These are phyloP conservation scores for Thalia dealbata DNA, from an alignment of 176 grass and related monocot species.

Conservation along the genomic window DNA sequence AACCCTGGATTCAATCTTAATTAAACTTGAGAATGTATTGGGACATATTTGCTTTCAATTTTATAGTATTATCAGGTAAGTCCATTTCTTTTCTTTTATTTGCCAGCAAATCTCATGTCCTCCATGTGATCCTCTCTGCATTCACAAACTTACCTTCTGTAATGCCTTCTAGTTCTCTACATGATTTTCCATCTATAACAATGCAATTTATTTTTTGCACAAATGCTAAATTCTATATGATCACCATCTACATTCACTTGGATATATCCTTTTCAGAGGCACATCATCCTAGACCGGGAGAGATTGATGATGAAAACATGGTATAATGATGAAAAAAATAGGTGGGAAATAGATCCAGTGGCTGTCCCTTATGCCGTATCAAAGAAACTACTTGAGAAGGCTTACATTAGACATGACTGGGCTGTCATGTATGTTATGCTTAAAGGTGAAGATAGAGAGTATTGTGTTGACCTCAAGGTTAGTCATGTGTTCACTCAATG, in stretches of 20 bases:
- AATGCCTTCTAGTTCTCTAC: not conserved
- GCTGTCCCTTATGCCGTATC: constrained; percentile 29
- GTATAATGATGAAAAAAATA: constrained; percentile 33
- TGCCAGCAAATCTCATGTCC: too few species aligned
- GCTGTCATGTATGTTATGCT: constrained; percentile 27
- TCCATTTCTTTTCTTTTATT: too few species aligned
- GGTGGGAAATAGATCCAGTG: constrained; percentile 34
- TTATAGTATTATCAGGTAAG: too few species aligned
- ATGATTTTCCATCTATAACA: not conserved
- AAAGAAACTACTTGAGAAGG: constrained; percentile 20
- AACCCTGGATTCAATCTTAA: too few species aligned
- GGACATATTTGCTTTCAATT: too few species aligned
- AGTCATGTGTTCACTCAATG: not conserved
- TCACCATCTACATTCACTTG: not conserved
- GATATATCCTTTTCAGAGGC: constrained; percentile 4
- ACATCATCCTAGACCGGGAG: constrained; percentile 20
- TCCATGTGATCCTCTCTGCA: too few species aligned
- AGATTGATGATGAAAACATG: constrained; percentile 31
- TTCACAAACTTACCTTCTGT: too few species aligned
- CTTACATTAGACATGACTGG: constrained; percentile 30
- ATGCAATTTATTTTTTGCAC: not conserved
- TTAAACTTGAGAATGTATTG: too few species aligned
- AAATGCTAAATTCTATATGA: not conserved
- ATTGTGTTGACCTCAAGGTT: constrained; percentile 35
- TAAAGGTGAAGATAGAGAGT: constrained; percentile 30